phyloP scores from a whole-genome alignment of 352 stramenopile genomes.

The Pythium pyrilobum region DNA sequence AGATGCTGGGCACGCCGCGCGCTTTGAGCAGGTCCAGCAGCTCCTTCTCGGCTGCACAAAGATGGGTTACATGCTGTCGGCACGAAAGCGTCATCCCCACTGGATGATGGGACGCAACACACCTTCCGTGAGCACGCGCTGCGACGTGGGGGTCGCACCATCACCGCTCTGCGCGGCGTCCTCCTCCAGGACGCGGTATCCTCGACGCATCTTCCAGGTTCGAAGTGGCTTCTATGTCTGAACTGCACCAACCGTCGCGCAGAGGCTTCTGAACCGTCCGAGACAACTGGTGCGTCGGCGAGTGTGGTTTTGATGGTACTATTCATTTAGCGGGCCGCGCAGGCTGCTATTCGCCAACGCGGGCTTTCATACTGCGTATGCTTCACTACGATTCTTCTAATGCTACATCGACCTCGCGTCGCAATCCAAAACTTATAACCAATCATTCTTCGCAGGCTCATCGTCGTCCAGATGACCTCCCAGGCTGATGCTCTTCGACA shows the following conservation, averaged over 20 bases:
- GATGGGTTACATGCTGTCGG: not conserved
- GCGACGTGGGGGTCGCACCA: not conserved
- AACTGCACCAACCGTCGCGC: too few species aligned
- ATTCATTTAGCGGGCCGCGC: slow-evolving; percentile 16
- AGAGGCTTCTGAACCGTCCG: too few species aligned
- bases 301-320: slow-evolving; percentile 6
- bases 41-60: slow-evolving; percentile 47
- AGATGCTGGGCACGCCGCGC: slow-evolving; percentile 58
- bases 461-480: slow-evolving; percentile 48
- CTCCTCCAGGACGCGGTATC: slow-evolving; percentile 11
- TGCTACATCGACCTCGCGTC: slow-evolving; percentile 22
- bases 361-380: slow-evolving; percentile 17
- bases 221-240: not conserved
- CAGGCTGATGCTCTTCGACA: slow-evolving; percentile 77
- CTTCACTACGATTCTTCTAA: slow-evolving; percentile 15
- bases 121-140: slow-evolving; percentile 18
- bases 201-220: slow-evolving; percentile 5
- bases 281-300: too few species aligned
- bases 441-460: slow-evolving; percentile 65
- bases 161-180: not conserved
- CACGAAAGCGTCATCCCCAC: not conserved
- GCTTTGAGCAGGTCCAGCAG: slow-evolving; percentile 56
- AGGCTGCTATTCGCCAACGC: slow-evolving; percentile 12
- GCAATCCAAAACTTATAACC: slow-evolving; percentile 49
- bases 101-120: not conserved